Conservation (phyloP, 2,329 filamentous ascomycete species). For the Mycocentrospora acerina region DNA sequence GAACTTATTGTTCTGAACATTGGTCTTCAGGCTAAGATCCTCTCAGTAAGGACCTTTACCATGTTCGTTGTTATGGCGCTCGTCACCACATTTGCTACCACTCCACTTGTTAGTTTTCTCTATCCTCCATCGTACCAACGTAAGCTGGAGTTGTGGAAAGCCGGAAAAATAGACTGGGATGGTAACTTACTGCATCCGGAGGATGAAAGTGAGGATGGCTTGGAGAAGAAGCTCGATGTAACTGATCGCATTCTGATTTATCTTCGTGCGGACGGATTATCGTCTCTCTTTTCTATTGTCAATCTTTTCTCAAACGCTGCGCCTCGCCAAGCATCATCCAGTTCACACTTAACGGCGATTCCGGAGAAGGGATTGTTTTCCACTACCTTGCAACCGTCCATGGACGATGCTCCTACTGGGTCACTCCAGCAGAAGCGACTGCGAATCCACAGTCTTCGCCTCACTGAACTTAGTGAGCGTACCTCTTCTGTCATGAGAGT, state of each 20-base stretch:
- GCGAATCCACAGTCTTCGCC: too few species aligned
- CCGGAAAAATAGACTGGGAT: conserved; percentile 85
- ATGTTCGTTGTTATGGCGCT: conserved; percentile 93
- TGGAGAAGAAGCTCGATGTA: conserved; percentile 1
- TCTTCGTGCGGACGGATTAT: conserved; percentile 54
- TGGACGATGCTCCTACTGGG: too few species aligned
- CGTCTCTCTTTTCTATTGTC: conserved; percentile 1
- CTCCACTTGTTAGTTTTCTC: conserved; percentile 59
- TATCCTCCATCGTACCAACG: conserved; percentile 68
- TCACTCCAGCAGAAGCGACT: too few species aligned
- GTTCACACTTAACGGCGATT: too few species aligned
- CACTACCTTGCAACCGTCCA: too few species aligned
- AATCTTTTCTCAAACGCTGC: not conserved
- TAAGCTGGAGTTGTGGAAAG: conserved; percentile 70
- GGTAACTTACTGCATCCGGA: conserved; percentile 43
- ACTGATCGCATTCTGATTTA: conserved; percentile 58
- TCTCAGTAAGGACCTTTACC: conserved; percentile 78
- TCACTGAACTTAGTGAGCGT: too few species aligned
- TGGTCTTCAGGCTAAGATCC: conserved; percentile 76
- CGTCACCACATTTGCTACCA: conserved; percentile 78
- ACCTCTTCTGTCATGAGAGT: too few species aligned
- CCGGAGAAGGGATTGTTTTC: too few species aligned
- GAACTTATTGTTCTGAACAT: conserved; percentile 89
- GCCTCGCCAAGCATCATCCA: not conserved
- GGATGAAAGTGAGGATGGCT: not conserved